These are phyloP conservation scores for Botryotinia globosa DNA, from an alignment of 2,329 filamentous ascomycete genomes.

Conservation along the genomic window DNA sequence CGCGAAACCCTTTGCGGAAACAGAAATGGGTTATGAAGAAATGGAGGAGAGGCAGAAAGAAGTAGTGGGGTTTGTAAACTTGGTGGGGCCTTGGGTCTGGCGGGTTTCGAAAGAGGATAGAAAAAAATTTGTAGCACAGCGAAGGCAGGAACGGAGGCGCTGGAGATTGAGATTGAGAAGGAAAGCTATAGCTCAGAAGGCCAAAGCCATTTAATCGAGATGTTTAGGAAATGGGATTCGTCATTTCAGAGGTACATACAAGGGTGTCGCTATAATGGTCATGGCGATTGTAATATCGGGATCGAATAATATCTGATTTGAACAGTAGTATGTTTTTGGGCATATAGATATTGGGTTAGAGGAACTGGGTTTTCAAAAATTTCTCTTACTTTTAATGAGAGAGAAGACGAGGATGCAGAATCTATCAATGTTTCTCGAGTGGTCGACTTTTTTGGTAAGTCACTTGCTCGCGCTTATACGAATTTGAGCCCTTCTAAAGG, in stretches of 20 bases:
- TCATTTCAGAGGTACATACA: not conserved
- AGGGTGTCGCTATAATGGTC: not conserved
- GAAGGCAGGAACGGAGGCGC: not conserved
- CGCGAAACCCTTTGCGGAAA: not conserved
- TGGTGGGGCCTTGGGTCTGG: not conserved
- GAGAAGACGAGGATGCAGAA: not conserved
- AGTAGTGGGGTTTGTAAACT: not conserved
- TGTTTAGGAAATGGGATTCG: not conserved
- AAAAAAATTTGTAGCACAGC: not conserved
- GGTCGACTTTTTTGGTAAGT: not conserved
- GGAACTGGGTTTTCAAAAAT: not conserved
- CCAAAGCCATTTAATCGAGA: not conserved
- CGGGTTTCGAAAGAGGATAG: not conserved
- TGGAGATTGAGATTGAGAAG: not conserved
- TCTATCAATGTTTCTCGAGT: too few species aligned
- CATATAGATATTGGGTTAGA: not conserved
- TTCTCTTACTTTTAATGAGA: not conserved
- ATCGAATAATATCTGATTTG: not conserved
- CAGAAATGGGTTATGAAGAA: not conserved
- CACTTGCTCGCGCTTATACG: not conserved
- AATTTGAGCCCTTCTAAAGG: not conserved
- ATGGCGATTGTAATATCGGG: not conserved
- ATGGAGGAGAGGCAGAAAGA: not conserved
- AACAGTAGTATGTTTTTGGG: not conserved
- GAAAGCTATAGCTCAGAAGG: not conserved